These are phyloP conservation scores for Penicillium nordicum DNA, from an alignment of 2,329 filamentous ascomycete species.

Conservation along the genomic window DNA sequence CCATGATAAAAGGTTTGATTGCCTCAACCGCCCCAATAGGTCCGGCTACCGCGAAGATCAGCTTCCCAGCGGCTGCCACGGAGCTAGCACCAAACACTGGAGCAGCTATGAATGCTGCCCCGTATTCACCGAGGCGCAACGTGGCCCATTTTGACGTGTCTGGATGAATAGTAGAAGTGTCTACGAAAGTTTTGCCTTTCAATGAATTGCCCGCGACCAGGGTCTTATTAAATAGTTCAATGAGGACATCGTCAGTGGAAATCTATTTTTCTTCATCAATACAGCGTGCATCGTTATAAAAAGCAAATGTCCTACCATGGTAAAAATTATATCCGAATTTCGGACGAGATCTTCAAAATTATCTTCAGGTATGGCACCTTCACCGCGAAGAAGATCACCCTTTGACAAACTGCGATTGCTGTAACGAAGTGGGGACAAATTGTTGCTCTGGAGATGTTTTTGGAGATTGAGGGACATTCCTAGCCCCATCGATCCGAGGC, in stretches of 20 bases:
- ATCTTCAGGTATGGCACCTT: not conserved
- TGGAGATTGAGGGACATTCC: slow-evolving; percentile 52
- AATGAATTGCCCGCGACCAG: slow-evolving; percentile 18
- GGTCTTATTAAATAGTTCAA: slow-evolving; percentile 24
- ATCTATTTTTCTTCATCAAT: slow-evolving; percentile 26
- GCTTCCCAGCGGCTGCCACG: slow-evolving; percentile 45
- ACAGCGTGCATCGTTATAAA: not conserved
- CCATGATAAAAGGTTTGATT: slow-evolving; percentile 41
- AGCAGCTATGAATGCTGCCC: slow-evolving; percentile 42
- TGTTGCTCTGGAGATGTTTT: slow-evolving; percentile 32
- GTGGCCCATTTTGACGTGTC: slow-evolving; percentile 37
- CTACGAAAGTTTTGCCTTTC: slow-evolving; percentile 45
- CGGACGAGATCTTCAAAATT: slow-evolving; percentile 13
- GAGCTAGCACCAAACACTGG: slow-evolving; percentile 54
- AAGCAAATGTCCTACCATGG: slow-evolving; percentile 23
- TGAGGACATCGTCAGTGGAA: slow-evolving; percentile 45
- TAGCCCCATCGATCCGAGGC: slow-evolving; percentile 53
- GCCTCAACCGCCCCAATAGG: slow-evolving; percentile 33
- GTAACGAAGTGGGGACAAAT: slow-evolving; percentile 36
- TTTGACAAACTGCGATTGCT: slow-evolving; percentile 50
- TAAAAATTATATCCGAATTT: slow-evolving; percentile 37
- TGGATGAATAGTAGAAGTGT: slow-evolving; percentile 53
- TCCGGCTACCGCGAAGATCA: slow-evolving; percentile 50
- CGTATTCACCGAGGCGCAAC: slow-evolving; percentile 25
- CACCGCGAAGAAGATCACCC: slow-evolving; percentile 30